Percentiles rank a stretch among this genome's conserved stretches.
Conservation (phyloP, 1,284 basidiomycete genomes). For the Apiotrichum akiyoshidainum region DNA sequence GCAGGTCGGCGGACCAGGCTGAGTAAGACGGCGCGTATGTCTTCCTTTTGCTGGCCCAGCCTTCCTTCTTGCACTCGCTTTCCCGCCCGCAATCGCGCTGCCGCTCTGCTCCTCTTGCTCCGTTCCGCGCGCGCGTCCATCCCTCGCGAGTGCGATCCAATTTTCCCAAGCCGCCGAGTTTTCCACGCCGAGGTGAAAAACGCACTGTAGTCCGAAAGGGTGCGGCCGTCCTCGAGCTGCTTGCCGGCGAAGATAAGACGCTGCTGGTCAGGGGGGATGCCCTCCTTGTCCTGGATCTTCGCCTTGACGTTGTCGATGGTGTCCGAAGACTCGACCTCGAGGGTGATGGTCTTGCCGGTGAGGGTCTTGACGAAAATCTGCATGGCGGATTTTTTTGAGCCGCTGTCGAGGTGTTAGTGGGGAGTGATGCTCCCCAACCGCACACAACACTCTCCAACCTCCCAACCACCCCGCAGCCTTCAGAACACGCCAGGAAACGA, state of each 20-base stretch:
- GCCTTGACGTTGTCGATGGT: slow-evolving; percentile 63
- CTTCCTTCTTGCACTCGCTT: no score
- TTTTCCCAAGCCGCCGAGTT: not conserved
- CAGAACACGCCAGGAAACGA: no score
- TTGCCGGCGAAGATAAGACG: slow-evolving; percentile 92
- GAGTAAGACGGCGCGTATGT: no score
- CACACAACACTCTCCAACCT: no score
- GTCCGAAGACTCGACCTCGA: slow-evolving; percentile 60
- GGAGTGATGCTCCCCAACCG: no score
- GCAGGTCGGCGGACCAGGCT: no score
- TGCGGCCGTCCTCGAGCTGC: slow-evolving; percentile 95
- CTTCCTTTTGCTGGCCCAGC: no score
- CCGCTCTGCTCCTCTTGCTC: not conserved
- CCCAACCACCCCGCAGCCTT: no score
- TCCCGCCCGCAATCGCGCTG: not conserved
- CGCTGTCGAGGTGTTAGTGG: slow-evolving; percentile 24
- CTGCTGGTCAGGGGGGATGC: slow-evolving; percentile 89
- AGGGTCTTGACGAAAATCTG: slow-evolving; percentile 37
- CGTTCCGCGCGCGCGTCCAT: not conserved
- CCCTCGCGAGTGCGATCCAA: not conserved
- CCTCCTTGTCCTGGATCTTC: slow-evolving; percentile 60
- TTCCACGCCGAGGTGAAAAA: slow-evolving; percentile 5
- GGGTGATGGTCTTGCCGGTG: slow-evolving; percentile 60
- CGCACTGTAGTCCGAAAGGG: slow-evolving; percentile 80
- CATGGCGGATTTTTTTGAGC: no score